Percentiles rank a stretch among this genome's conserved stretches.
These are phyloP conservation scores for Blastomyces emzantsi DNA, from an alignment of 2,329 filamentous ascomycete species.

Conservation along the genomic window DNA sequence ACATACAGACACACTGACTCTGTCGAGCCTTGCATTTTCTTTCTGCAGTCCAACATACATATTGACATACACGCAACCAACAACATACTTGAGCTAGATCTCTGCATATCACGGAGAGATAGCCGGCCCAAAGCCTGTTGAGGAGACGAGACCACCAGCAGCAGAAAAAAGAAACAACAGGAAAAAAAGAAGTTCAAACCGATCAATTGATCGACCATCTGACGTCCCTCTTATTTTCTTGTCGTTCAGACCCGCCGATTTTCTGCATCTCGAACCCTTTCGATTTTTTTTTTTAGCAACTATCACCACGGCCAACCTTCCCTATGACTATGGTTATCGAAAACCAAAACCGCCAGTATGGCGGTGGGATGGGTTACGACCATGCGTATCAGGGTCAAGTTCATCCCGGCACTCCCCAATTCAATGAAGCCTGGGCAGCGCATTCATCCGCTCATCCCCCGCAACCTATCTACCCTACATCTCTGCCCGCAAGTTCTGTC, in stretches of 20 bases:
- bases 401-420: conserved; percentile 58
- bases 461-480: conserved; percentile 52
- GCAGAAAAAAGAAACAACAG: conserved; percentile 5
- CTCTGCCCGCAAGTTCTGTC: conserved; percentile 53
- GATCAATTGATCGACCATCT: conserved; percentile 6
- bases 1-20: neutral
- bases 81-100: neutral
- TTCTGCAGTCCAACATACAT: conserved; percentile 1
- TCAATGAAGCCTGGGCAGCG: conserved; percentile 83
- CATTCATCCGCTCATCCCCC: conserved; percentile 48
- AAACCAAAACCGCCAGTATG: conserved; percentile 73
- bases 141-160: neutral
- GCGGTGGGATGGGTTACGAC: conserved; percentile 65
- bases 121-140: neutral
- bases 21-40: neutral
- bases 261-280: neutral
- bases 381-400: conserved; percentile 61
- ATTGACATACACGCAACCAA: neutral
- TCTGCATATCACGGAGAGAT: neutral
- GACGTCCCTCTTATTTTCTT: neutral
- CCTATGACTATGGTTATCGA: conserved; percentile 95
- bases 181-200: neutral
- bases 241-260: neutral
- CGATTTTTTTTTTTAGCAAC: neutral
- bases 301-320: conserved; percentile 18